Percentiles rank a stretch among this genome's conserved stretches.
These are phyloP conservation scores for Saccharum hybrid DNA, from an alignment of 202 grass and related monocot species.

Conservation along the genomic window DNA sequence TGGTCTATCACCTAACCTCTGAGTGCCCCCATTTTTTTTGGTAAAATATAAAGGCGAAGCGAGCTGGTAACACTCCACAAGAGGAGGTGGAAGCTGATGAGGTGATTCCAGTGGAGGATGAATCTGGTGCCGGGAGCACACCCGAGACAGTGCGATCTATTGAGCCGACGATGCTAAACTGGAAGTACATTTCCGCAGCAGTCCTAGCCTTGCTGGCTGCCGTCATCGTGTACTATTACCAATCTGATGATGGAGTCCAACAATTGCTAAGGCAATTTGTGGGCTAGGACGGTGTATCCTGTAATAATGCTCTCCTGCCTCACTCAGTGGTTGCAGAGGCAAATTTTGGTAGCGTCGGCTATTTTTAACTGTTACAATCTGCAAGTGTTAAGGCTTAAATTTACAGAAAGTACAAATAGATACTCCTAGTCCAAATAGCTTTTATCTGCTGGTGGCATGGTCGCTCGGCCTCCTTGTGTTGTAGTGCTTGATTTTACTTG, in stretches of 20 bases:
- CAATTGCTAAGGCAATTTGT: background rate
- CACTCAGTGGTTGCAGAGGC: background rate
- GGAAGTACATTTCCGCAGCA: conserved; percentile 58
- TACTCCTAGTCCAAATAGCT: too few species aligned
- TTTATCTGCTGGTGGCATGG: too few species aligned
- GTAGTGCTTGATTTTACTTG: too few species aligned
- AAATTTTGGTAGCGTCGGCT: conserved; percentile 34
- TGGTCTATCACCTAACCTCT: background rate
- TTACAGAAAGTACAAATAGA: too few species aligned
- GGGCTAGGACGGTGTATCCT: background rate
- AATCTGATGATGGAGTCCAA: conserved; percentile 25
- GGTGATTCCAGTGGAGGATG: conserved; percentile 49
- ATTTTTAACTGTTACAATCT: background rate
- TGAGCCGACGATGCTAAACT: conserved; percentile 45
- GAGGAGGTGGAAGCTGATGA: conserved; percentile 36
- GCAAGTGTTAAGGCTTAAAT: background rate
- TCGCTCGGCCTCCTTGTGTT: too few species aligned
- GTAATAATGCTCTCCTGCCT: background rate
- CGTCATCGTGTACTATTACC: conserved; percentile 42
- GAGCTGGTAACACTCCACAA: conserved; percentile 5
- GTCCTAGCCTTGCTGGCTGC: conserved; percentile 52
- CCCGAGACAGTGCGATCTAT: conserved; percentile 54
- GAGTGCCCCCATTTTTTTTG: conserved; percentile 22
- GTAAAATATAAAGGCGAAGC: conserved; percentile 43
- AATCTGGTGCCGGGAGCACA: conserved; percentile 37